phyloP scores from a whole-genome alignment of 2,329 filamentous ascomycete genomes.

The Aureobasidium sp. region DNA sequence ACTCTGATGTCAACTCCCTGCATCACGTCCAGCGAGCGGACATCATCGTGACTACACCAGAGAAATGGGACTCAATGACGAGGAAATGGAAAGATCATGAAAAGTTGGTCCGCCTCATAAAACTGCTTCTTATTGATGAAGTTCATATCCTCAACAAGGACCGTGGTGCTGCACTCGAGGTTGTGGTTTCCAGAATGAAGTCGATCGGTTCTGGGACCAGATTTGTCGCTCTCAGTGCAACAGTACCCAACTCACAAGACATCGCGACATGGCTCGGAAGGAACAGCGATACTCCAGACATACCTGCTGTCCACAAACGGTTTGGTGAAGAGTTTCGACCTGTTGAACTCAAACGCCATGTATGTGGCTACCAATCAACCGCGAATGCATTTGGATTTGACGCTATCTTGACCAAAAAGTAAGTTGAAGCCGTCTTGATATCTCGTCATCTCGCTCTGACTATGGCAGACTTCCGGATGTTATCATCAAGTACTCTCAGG shows the following conservation, averaged over 20 bases:
- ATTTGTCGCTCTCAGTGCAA: conserved; percentile 75
- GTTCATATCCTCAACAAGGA: conserved; percentile 77
- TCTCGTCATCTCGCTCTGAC: not conserved
- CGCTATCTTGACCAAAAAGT: conserved; percentile 54
- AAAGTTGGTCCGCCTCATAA: conserved; percentile 64
- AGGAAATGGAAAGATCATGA: conserved; percentile 77
- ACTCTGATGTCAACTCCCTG: conserved; percentile 61
- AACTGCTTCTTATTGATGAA: conserved; percentile 77
- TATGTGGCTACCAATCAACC: conserved; percentile 58
- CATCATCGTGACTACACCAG: conserved; percentile 79
- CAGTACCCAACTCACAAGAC: conserved; percentile 72
- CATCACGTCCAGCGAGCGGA: conserved; percentile 62
- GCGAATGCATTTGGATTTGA: conserved; percentile 73
- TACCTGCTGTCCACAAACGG: conserved; percentile 57
- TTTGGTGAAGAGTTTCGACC: conserved; percentile 77
- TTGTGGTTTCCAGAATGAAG: conserved; percentile 82
- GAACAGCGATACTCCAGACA: conserved; percentile 47
- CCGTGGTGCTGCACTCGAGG: conserved; percentile 71
- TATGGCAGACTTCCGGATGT: conserved; percentile 51
- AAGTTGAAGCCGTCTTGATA: not conserved
- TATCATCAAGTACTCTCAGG: conserved; percentile 56
- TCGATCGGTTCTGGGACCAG: conserved; percentile 64
- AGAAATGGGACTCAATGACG: conserved; percentile 88
- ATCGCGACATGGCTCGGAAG: conserved; percentile 73
- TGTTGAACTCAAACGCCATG: conserved; percentile 65